These are phyloP conservation scores for Pythium aristosporum DNA, from an alignment of 352 stramenopile species.

Conservation along the genomic window DNA sequence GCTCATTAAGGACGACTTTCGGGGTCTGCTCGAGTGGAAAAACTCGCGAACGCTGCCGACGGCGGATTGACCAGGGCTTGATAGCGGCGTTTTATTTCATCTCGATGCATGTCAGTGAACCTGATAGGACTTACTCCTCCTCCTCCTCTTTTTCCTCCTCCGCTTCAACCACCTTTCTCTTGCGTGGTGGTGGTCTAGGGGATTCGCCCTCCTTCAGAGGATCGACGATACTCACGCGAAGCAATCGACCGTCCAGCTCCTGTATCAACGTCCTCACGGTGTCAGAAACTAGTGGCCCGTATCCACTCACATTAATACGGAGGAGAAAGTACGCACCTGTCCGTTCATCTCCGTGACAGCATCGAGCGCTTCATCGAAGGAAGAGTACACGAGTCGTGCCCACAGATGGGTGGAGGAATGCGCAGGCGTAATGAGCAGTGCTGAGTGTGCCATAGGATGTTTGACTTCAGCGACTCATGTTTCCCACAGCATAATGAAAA, in stretches of 20 bases:
- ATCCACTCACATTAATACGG: neutral
- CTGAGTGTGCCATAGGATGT: slow-evolving; percentile 9
- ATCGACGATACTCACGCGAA: slow-evolving; percentile 78
- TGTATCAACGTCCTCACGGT: slow-evolving; percentile 1
- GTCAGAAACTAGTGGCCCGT: neutral
- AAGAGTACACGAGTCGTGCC: slow-evolving; percentile 58
- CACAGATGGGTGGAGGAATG: slow-evolving; percentile 66
- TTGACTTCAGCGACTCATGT: neutral
- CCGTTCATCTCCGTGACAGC: slow-evolving; percentile 78
- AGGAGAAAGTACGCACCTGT: slow-evolving; percentile 32
- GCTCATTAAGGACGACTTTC: slow-evolving; percentile 70
- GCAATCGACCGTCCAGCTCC: slow-evolving; percentile 71
- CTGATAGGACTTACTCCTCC: neutral
- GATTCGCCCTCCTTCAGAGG: slow-evolving; percentile 27
- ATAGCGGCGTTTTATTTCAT: neutral
- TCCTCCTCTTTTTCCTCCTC: neutral
- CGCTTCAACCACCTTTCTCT: neutral
- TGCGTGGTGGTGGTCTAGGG: neutral
- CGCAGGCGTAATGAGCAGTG: slow-evolving; percentile 48
- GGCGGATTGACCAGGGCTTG: slow-evolving; percentile 27
- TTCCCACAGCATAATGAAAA: too few species aligned
- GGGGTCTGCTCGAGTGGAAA: slow-evolving; percentile 76
- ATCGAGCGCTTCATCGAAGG: slow-evolving; percentile 71
- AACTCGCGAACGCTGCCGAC: slow-evolving; percentile 61
- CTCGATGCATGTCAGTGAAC: slow-evolving; percentile 1